Conservation (phyloP, 257 asterid genomes). For the Nicotiana attenuata region DNA sequence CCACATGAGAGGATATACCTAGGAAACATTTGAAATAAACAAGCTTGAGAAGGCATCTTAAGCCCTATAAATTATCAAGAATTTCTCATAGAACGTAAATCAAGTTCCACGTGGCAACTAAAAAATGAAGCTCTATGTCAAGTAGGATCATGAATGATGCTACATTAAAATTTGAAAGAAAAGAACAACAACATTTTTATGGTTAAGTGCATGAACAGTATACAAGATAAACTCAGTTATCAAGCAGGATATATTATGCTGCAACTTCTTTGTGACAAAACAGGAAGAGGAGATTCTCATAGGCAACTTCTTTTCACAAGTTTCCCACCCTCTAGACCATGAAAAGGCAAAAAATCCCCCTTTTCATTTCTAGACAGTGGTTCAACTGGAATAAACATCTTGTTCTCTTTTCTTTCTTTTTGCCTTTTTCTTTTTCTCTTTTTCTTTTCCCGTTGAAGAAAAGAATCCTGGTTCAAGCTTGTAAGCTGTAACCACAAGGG, state of each 20-base stretch:
- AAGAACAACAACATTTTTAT: not conserved
- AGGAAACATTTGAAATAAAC: conserved; percentile 12
- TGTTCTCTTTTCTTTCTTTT: not conserved
- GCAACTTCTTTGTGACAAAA: not conserved
- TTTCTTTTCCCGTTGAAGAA: not conserved
- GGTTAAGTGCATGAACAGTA: not conserved
- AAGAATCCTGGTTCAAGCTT: not conserved
- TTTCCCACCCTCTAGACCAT: not conserved
- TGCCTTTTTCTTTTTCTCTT: not conserved
- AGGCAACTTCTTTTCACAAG: not conserved
- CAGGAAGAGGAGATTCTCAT: not conserved
- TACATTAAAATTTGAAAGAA: not conserved
- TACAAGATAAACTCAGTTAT: not conserved
- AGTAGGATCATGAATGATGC: not conserved
- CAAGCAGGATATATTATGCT: not conserved
- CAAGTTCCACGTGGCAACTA: not conserved
- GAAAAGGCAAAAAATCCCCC: not conserved
- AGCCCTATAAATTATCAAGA: not conserved
- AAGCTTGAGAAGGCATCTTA: not conserved
- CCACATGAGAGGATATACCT: conserved; percentile 78
- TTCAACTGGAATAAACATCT: not conserved
- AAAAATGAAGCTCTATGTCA: not conserved
- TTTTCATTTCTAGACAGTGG: not conserved
- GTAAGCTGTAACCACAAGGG: not conserved
- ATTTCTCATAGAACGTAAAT: not conserved